Conservation (phyloP, 1,284 basidiomycete species). For the Trametes hirsuta region DNA sequence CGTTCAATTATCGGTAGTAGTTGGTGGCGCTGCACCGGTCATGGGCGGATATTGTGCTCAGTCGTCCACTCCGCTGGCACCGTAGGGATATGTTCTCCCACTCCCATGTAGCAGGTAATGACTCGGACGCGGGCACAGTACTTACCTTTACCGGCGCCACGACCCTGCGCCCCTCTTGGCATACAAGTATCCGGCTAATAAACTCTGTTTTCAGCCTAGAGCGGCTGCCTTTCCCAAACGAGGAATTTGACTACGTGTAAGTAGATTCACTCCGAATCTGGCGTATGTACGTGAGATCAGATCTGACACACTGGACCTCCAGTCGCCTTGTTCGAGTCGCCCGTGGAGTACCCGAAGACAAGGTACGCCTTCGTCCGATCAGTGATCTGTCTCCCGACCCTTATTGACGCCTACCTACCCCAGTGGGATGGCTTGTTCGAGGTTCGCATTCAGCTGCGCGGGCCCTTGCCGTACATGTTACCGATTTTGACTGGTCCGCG, state of each 20-base stretch:
- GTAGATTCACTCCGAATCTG: slow-evolving; percentile 27
- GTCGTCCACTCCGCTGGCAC: background rate
- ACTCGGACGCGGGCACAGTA: no score
- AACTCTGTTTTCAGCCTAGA: slow-evolving; percentile 51
- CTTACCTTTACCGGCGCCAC: no score
- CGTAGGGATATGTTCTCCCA: no score
- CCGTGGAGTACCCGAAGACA: slow-evolving; percentile 72
- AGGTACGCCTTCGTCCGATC: slow-evolving; percentile 43
- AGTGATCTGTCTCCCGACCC: slow-evolving; percentile 5
- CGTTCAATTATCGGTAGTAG: background rate
- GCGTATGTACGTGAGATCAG: slow-evolving; percentile 12
- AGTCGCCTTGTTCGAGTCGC: slow-evolving; percentile 71
- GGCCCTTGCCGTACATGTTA: slow-evolving; percentile 6
- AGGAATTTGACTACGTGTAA: slow-evolving; percentile 76
- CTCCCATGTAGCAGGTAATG: no score
- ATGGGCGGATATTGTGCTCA: background rate
- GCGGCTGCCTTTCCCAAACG: slow-evolving; percentile 65
- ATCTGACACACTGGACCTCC: slow-evolving; percentile 16
- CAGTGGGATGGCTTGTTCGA: slow-evolving; percentile 70
- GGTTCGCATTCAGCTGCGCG: slow-evolving; percentile 26
- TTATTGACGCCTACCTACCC: slow-evolving; percentile 10
- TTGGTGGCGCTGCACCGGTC: background rate
- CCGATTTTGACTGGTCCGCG: slow-evolving; percentile 6
- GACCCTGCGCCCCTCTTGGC: no score
- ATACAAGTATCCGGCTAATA: background rate